These are phyloP conservation scores for Suillus fuscotomentosus DNA, from an alignment of 768 basidiomycete species.

Conservation along the genomic window DNA sequence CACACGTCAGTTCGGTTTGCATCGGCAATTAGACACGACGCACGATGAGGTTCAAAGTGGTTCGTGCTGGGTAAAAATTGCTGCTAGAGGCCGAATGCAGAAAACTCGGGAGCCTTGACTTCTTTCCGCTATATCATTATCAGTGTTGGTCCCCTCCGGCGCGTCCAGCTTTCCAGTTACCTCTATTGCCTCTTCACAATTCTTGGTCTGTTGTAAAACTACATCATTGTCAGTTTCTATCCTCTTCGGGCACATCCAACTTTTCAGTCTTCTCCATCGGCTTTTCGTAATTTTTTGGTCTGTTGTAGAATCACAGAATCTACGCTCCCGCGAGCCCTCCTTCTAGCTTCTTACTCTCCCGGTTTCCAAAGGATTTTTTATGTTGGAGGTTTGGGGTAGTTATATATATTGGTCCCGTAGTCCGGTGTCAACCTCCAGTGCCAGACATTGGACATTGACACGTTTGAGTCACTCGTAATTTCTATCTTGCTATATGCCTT, in stretches of 20 bases:
- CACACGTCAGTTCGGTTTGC: background rate
- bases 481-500: background rate
- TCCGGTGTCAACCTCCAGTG: conserved; percentile 10
- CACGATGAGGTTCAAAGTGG: background rate
- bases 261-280: background rate
- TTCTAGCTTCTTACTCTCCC: conserved; percentile 1
- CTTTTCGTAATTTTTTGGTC: background rate
- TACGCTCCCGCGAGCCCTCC: background rate
- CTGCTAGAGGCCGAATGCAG: background rate
- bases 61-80: background rate
- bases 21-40: background rate
- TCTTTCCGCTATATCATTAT: background rate
- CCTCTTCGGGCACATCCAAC: background rate
- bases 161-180: background rate
- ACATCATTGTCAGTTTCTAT: background rate
- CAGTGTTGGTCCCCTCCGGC: background rate
- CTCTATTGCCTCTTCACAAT: background rate
- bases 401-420: background rate
- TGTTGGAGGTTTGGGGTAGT: conserved; percentile 6
- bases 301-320: background rate
- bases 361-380: background rate
- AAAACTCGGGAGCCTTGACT: background rate
- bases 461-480: background rate
- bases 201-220: background rate
- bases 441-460: background rate